Evolutionary conservation across 129 eudicot genomes (phyloP), one percentile per base, ranked within the genome.

Genomic region (Artemisia annua): DNA sequence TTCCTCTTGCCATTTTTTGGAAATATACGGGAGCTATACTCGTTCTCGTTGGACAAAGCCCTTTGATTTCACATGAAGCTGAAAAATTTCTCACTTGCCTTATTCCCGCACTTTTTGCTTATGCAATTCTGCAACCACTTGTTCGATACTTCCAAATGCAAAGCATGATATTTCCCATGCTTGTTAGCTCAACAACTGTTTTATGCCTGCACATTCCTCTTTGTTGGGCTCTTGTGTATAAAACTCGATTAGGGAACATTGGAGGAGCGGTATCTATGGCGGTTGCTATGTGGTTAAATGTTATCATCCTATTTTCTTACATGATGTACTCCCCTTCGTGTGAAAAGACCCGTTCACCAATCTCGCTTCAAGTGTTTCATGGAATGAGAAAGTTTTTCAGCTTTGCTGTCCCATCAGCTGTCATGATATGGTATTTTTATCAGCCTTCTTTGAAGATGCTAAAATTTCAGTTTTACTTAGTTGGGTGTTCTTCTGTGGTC

Each of bases 1-100:
- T 83, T 11, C 91, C 91, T 17, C 20, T 86, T 20, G 73, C 91
- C 3, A 39, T 86, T 17, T 80, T 49, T 49, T 49, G 53, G 15
- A 49, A 2, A 49, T 49, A 49, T 49, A 8, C 53, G 0, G 53
- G 53, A 2, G 11, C 2, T 49, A 9, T 49, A 49, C 53, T 49
- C 53, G 13, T 49, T 49, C 15, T 49, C 15, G 15, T 49, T 11
- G 53, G 53, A 7, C 53, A 49, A 49, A 49, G 3, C 13, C 53
- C 28, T 26, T 26, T 26, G 28, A 26, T 26, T 26, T 26, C 28
- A 26, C 28, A 1, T 26, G 28, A 26, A 87, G 2, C 60, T 2
- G 53, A 14, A 49, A 49, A 49, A 49, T 49, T 49, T 2, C 11
- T 49, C 53, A 49, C 53, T 49, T 49, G 53, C 13, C 53, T 49